Evolutionary conservation across 495 filamentous ascomycete genomes (phyloP), one percentile per base, ranked within the genome.

Genomic region (Annulohypoxylon nitens): DNA sequence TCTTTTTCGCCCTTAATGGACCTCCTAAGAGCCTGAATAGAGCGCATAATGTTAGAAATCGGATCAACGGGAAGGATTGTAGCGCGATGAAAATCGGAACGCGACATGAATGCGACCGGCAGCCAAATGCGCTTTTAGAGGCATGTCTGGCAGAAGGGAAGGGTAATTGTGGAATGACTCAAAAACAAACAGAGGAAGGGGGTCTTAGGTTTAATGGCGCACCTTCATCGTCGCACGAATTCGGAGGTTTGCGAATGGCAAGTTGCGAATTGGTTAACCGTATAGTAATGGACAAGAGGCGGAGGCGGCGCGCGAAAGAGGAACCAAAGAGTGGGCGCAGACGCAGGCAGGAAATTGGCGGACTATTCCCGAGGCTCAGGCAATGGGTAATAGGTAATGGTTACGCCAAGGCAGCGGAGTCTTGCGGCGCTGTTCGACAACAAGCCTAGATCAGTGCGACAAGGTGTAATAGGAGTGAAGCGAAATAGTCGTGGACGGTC

Each of bases 1-100:
- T 86, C 83, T 84, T 92, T 94, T 64, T 95, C 93, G 76, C 91
- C 91, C 83, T 96, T 97, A 83, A 96, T 89, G 64, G 93, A 95
- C 76, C 93, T 91, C 75, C 93, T 86, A 77, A 96, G 88, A 78
- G 90, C 91, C 93, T 96, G 81, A 53, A 86, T 70, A 18, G 75
- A 73, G 75, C 81, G 79, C 80, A 81, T 83, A 18, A 74, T 73
- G 47, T 80, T 85, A 79, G 77, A 75, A 71, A 64, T 57, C 33
- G 65, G 34, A 70, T 67, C 64, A 50, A 39, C 39, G 34, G 69
- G 68, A 45, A 53, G 64, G 61, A 66, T 69, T 39, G 58, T 54
- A 45, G 70, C 73, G 63, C 70, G 61, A 58, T 69, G 61, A 30
- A 47, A 59, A 61, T 61, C 48, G 43, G 70, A 58, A 58, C 76